A percentile compares a stretch with the other conserved stretches of the same genome.
phyloP scores from a whole-genome alignment of 257 asterid species.

The Rehmannia glutinosa region DNA sequence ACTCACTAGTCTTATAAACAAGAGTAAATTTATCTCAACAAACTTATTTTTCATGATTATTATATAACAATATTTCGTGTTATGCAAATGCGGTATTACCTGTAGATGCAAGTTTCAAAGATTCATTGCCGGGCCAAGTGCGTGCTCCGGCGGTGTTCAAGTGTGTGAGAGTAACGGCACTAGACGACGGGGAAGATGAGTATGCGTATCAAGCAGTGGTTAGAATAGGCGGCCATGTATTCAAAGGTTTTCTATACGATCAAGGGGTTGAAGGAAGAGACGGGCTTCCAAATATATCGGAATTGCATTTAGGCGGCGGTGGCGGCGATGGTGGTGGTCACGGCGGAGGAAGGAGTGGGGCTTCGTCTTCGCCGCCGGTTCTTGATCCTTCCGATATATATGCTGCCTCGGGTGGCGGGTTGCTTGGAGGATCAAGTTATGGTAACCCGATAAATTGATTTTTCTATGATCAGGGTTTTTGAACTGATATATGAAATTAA shows the following conservation, averaged over 20 bases:
- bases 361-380: slow-evolving; percentile 19
- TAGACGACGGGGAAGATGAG: slow-evolving; percentile 68
- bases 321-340: slow-evolving; percentile 12
- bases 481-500: neutral
- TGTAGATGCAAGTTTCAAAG: slow-evolving; percentile 46
- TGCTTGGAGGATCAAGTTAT: slow-evolving; percentile 44
- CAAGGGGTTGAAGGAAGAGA: slow-evolving; percentile 52
- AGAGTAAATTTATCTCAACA: too few species aligned
- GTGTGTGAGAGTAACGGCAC: slow-evolving; percentile 60
- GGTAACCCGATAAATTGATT: slow-evolving; percentile 32
- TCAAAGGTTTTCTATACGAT: slow-evolving; percentile 66
- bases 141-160: slow-evolving; percentile 66
- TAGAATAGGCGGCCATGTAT: slow-evolving; percentile 62
- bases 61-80: too few species aligned
- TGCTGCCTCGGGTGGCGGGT: slow-evolving; percentile 35
- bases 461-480: neutral
- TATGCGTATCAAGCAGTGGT: slow-evolving; percentile 67
- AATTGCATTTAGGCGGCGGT: slow-evolving; percentile 44
- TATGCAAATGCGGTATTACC: neutral
- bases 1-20: too few species aligned
- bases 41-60: too few species aligned
- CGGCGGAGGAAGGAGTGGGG: slow-evolving; percentile 1
- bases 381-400: slow-evolving; percentile 36
- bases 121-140: slow-evolving; percentile 63
- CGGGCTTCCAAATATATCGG: slow-evolving; percentile 51